Evolutionary conservation across 345 rosid species (phyloP), one percentile per base, ranked within the genome.

Genomic region (Salix caprea): DNA sequence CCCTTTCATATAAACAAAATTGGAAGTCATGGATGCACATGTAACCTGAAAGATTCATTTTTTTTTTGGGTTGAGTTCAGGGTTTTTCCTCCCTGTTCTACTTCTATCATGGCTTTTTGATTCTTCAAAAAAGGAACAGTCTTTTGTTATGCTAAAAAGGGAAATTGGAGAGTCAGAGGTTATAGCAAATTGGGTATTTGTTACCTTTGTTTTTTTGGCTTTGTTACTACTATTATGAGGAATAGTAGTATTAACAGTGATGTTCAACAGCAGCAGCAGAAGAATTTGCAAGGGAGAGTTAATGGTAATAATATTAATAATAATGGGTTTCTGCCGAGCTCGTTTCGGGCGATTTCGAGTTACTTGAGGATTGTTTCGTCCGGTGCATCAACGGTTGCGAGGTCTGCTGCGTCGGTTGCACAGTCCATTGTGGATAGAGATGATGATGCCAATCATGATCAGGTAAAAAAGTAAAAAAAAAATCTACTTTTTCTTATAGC

Each of bases 341-440:
- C 98, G 18, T 90, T 91, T 75, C 92, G 97, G 24, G 86, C 93
- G 34, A 74, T 95, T 65, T 91, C 97, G 14, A 89, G 94, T 82
- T 95, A 88, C 81, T 68, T 90, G 79, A 86, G 83, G 81, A 90
- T 91, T 34, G 88, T 95, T 76, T 93, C 99, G 2, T 90, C 97
- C 0, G 99, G 99, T 64, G 97, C 99, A 15, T 93, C 99, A 30
- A 89, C 92, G 1, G 96, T 91, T 26, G 97, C 97, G 8, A 84
- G 90, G 87, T 89, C 99, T 19, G 99, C 99, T 26, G 94, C 84
- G 1, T 90, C 94, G 0, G 91, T 83, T 39, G 97, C 97, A 1
- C 91, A 94, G 13, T 88, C 98, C 14, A 87, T 91, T 76, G 96
- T 90, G 69, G 93, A 91, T 68, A 87, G 84, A 36, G 97, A 85